Evolutionary conservation across 345 rosid species (phyloP), one percentile per base, ranked within the genome.

Genomic region (Melaleuca quinquenervia): DNA sequence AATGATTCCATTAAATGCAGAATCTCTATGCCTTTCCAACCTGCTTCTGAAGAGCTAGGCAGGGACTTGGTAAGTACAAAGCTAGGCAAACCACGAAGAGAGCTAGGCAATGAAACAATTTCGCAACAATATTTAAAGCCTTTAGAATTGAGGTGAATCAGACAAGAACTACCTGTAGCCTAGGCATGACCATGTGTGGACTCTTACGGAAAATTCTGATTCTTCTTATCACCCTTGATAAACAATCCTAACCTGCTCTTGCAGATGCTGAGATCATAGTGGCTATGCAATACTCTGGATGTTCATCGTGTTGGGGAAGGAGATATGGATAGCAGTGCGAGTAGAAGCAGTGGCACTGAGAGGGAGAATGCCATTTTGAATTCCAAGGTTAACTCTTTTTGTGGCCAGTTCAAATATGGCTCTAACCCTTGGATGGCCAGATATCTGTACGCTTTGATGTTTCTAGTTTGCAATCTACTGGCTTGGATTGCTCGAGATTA

Each of bases 361-460:
- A 88, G 88, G 24, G 90, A 91, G 88, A 86, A 86, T 74, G 91
- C 90, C 74, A 84, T 32, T 29, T 21, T 18, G 60, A n/a, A 87
- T 84, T 84, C 87, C 32, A 92, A 94, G 89, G 91, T 87, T 60
- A 88, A 92, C 16, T 93, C 98, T 24, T 97, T 98, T 96, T 93
- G 92, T 87, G 89, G 92, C 62, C 99, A 96, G 88, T 97, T 97
- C 85, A 90, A 92, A 20, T 93, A 95, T 85, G 96, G 95, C 36
- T 92, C 91, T 36, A 97, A 97, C 88, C 98, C 99, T 3, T 95
- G 99, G 99, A 94, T 96, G 96, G 98, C 98, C 52, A 93, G 99
- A 91, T 97, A 95, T 86, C 95, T 88, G 64, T 95, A 95, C 74
- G 98, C 93, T 29, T 88, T 97, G 87, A 93, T 97, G 48, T 97